Conservation (phyloP, 129 eudicot genomes). For the Lonicera japonica region DNA sequence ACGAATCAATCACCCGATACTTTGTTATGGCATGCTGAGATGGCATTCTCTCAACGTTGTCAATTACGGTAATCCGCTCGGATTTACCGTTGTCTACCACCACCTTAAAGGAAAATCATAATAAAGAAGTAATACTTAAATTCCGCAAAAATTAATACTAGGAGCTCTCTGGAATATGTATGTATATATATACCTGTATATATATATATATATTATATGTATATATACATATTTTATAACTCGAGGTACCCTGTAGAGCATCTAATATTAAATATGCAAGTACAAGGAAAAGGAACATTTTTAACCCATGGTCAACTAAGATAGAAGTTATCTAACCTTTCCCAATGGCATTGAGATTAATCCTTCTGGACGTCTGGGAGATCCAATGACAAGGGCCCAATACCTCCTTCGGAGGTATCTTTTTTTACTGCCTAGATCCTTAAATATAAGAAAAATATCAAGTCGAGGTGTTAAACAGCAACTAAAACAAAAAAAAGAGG, state of each 20-base stretch:
- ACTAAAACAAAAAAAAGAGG: background rate
- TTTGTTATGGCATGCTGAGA: constrained; percentile 87
- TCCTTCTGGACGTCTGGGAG: constrained; percentile 78
- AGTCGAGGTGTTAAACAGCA: background rate
- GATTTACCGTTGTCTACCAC: constrained; percentile 83
- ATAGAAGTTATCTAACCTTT: constrained; percentile 48
- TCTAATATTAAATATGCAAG: too few species aligned
- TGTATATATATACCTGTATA: too few species aligned
- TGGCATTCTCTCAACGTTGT: constrained; percentile 30
- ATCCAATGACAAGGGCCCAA: constrained; percentile 96
- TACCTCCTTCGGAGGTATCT: constrained; percentile 64
- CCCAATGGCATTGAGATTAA: constrained; percentile 61
- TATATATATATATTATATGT: too few species aligned
- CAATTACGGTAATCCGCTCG: constrained; percentile 73
- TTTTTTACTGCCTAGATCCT: constrained; percentile 51
- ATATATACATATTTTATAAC: too few species aligned
- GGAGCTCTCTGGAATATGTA: too few species aligned
- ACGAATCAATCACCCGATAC: constrained; percentile 68
- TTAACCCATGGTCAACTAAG: background rate
- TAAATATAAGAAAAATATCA: background rate
- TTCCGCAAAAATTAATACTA: too few species aligned
- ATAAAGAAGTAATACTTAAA: background rate
- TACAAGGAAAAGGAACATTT: background rate
- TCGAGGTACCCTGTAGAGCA: too few species aligned
- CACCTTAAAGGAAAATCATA: constrained; percentile 40